Evolutionary conservation across 768 basidiomycete genomes (phyloP), one percentile per base, ranked within the genome.

Genomic region (Pleurotus ostreatus): DNA sequence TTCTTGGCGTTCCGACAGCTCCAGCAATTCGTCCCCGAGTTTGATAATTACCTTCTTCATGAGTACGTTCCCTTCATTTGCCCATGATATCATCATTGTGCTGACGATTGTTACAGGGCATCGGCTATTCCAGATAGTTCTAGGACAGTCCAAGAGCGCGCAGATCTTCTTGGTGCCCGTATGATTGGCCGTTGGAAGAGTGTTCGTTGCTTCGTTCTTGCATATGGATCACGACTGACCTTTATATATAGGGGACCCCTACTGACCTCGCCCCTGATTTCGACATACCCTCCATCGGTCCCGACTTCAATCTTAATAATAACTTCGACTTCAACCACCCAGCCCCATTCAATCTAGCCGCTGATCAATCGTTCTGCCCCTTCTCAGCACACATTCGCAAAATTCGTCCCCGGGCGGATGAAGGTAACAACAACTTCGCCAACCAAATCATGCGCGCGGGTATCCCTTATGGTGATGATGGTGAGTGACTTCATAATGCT

Each of bases 1-100:
- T 70, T 73, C 60, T 59, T 74, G 45, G 70, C 64, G 3, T 71
- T 69, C 62, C 62, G 71, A 46, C 66, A 74, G 46, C 64, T 74
- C 15, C 52, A 68, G 39, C 71, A 72, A 55, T 61, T 65, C 45
- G 65, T 72, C 5, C 68, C 70, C 4, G 68, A 72, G 49, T 71
- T 69, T 56, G 59, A 69, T 56, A 46, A 61, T 38, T 69, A 65
- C 53, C 57, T 62, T 16, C 15, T 49, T 6, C 58, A 53, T 12
- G 22, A 16, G 51, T 53, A 25, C 9, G 51, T 53, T 47, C 16
- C 20, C 9, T 16, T 34, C 5, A 11, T 38, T 7, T 9, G 11
- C 18, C 11, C 18, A 15, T 20, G 16, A 3, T 34, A 25, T 25
- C 5, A 25, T 5, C 23, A 25, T 4, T 25, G 23, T 25, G 23